phyloP scores from a whole-genome alignment of 2,329 filamentous ascomycete genomes.

The Fusarium multiceps region DNA sequence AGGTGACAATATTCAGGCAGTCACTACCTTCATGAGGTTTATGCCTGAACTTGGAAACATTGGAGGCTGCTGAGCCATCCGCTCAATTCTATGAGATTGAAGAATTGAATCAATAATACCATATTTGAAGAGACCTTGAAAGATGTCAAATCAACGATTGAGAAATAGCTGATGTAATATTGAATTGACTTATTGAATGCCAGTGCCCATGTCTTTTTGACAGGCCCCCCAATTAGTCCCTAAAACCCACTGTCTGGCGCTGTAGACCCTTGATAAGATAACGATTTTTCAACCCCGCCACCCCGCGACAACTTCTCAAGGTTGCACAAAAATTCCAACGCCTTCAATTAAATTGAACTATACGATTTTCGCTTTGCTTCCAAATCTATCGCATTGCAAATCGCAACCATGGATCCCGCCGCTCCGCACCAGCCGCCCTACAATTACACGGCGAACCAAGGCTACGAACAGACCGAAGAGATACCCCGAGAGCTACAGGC shows the following conservation, averaged over 20 bases:
- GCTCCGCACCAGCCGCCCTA: conserved; percentile 60
- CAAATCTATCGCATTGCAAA: conserved; percentile 1
- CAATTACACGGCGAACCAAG: conserved; percentile 57
- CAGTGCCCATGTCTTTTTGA: not conserved
- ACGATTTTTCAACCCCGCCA: conserved; percentile 34
- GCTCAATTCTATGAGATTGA: no score
- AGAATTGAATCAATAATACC: no score
- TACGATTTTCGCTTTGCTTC: not conserved
- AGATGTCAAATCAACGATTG: no score
- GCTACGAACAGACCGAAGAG: conserved; percentile 56
- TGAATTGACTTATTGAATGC: not conserved
- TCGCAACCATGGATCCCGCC: conserved; percentile 45
- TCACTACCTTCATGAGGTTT: not conserved
- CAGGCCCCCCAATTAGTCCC: not conserved
- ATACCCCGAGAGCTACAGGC: conserved; percentile 49
- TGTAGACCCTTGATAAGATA: conserved; percentile 38
- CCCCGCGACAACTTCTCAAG: conserved; percentile 39
- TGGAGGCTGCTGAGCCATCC: not conserved
- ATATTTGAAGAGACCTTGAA: no score
- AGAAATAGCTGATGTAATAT: no score
- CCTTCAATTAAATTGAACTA: conserved; percentile 11
- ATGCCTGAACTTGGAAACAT: not conserved
- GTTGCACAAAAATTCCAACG: conserved; percentile 42
- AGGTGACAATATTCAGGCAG: not conserved
- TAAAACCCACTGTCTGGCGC: conserved; percentile 7